A percentile compares a stretch with the other conserved stretches of the same genome.
These are phyloP conservation scores for Medakamo hakoo DNA, from an alignment of 139 green algal species.

Conservation along the genomic window DNA sequence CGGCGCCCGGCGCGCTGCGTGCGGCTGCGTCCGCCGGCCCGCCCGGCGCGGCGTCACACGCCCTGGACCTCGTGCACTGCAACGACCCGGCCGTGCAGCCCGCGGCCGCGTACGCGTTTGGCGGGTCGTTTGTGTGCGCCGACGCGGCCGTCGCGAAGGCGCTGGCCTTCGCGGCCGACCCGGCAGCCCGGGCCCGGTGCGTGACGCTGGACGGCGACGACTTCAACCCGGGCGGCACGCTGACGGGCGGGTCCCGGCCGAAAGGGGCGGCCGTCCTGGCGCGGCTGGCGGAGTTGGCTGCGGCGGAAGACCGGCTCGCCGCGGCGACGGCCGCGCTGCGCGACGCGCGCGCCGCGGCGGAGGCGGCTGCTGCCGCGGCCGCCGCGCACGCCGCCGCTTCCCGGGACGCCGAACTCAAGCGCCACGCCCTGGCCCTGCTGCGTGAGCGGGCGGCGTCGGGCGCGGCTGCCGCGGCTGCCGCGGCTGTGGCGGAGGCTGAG, in stretches of 20 bases:
- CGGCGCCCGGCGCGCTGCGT: not conserved
- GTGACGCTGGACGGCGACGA: slow-evolving; percentile 92
- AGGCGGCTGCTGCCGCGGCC: slow-evolving; percentile 17
- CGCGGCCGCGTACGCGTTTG: slow-evolving; percentile 92
- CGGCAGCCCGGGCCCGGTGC: slow-evolving; percentile 52
- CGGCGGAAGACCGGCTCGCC: slow-evolving; percentile 34
- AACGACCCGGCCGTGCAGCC: slow-evolving; percentile 44
- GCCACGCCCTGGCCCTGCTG: not conserved
- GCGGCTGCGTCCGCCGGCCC: slow-evolving; percentile 6
- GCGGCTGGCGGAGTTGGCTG: slow-evolving; percentile 47
- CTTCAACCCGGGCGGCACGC: slow-evolving; percentile 76
- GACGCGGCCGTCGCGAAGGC: slow-evolving; percentile 73
- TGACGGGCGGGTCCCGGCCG: slow-evolving; percentile 65
- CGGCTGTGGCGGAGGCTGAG: slow-evolving; percentile 34
- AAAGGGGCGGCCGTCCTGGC: slow-evolving; percentile 31
- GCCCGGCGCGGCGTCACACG: slow-evolving; percentile 20
- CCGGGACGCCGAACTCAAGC: slow-evolving; percentile 32
- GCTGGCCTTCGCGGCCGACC: slow-evolving; percentile 76
- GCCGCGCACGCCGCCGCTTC: slow-evolving; percentile 33
- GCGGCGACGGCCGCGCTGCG: slow-evolving; percentile 14
- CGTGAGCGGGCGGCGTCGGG: slow-evolving; percentile 12
- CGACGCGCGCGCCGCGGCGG: slow-evolving; percentile 18
- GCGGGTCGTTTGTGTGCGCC: slow-evolving; percentile 83
- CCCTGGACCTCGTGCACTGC: slow-evolving; percentile 69
- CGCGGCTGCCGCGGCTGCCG: slow-evolving; percentile 27